A percentile compares a stretch with the other conserved stretches of the same genome.
Evolutionary conservation across 257 asterid genomes (phyloP).

Genomic region (Primulina huaijiensis): DNA sequence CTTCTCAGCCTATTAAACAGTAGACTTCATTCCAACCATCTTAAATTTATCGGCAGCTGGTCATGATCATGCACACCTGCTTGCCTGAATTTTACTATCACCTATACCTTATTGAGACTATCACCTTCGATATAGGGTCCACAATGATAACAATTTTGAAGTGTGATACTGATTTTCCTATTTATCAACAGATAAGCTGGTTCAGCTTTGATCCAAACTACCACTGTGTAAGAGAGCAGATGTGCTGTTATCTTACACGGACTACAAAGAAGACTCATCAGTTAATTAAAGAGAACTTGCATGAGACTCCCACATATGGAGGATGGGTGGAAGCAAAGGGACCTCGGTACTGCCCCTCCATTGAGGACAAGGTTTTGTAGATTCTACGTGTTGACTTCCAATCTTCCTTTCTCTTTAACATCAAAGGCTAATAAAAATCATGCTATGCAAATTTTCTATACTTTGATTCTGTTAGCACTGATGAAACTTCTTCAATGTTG

Average conservation of each 20-base stretch:
- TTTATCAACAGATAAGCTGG: constrained; percentile 76
- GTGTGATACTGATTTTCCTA: constrained; percentile 20
- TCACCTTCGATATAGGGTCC: neutral
- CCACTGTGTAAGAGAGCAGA: constrained; percentile 83
- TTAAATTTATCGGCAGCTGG: neutral
- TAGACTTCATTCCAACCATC: neutral
- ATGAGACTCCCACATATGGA: constrained; percentile 97
- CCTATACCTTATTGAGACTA: neutral
- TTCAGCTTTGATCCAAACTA: constrained; percentile 90
- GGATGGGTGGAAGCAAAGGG: constrained; percentile 99
- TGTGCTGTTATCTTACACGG: constrained; percentile 95
- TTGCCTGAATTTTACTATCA: neutral
- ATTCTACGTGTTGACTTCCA: constrained; percentile 9
- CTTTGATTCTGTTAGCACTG: constrained; percentile 18
- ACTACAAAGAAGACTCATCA: constrained; percentile 90
- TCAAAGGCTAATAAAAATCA: constrained; percentile 5
- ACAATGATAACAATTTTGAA: neutral
- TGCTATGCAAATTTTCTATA: constrained; percentile 3
- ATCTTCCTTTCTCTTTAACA: constrained; percentile 13
- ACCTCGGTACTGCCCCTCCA: constrained; percentile 99
- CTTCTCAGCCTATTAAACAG: constrained; percentile 12
- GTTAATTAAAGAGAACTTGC: constrained; percentile 79
- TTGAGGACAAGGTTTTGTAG: constrained; percentile 81
- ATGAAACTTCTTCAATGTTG: constrained; percentile 7
- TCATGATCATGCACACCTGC: too few species aligned